Evolutionary conservation across 1,139 yeast species (phyloP).

Genomic region (Debaryomycetaceae sp.): DNA sequence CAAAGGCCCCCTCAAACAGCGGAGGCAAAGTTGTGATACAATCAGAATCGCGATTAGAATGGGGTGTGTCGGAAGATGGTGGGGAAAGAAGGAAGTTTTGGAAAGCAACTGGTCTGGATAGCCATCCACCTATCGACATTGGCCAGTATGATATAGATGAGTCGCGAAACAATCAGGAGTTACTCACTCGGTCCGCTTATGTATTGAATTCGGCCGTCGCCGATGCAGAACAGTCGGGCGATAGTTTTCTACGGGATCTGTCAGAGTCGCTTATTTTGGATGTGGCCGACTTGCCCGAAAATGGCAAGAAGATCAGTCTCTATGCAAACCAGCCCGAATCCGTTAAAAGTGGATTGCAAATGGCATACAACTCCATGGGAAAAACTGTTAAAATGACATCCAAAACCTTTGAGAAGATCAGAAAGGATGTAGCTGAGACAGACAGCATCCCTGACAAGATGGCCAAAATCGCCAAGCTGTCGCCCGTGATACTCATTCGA

Average conservation of each 20-base stretch:
- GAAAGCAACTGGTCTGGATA: constrained; percentile 1
- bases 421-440: constrained; percentile 47
- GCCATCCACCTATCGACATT: constrained; percentile 8
- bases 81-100: constrained; percentile 1
- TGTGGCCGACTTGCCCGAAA: constrained; percentile 16
- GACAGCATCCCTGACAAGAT: constrained; percentile 62
- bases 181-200: constrained; percentile 2
- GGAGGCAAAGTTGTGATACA: neutral
- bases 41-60: neutral
- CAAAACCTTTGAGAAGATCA: constrained; percentile 50
- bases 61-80: neutral
- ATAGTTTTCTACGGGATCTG: constrained; percentile 7
- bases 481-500: constrained; percentile 71
- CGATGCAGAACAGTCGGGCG: constrained; percentile 16
- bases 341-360: constrained; percentile 58
- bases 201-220: constrained; percentile 4
- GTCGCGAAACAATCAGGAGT: constrained; percentile 1
- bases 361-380: constrained; percentile 66
- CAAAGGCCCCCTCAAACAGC: constrained; percentile 16
- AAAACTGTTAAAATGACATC: constrained; percentile 58
- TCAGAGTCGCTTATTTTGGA: constrained; percentile 4
- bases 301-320: constrained; percentile 50
- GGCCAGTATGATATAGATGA: neutral
- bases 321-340: constrained; percentile 79
- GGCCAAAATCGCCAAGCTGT: constrained; percentile 56